These are phyloP conservation scores for Suhomyces tanzawaensis DNA, from an alignment of 805 yeast genomes.

Conservation along the genomic window DNA sequence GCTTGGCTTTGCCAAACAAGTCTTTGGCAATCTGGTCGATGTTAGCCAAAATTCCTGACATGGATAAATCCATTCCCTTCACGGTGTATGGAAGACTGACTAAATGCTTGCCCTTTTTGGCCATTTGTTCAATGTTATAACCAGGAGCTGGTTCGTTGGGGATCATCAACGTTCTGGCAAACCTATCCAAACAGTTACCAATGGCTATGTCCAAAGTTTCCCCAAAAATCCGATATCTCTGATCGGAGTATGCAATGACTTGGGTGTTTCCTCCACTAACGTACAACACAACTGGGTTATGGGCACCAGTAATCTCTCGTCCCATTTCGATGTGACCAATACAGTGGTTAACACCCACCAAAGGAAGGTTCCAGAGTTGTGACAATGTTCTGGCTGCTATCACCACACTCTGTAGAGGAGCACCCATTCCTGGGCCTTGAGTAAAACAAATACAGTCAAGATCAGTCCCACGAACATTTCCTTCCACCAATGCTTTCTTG, in stretches of 20 bases:
- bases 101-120: conserved; percentile 61
- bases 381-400: conserved; percentile 86
- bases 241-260: conserved; percentile 93
- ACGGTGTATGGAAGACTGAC: conserved; percentile 92
- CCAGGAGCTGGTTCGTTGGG: conserved; percentile 97
- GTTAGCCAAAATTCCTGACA: conserved; percentile 91
- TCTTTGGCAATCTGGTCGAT: conserved; percentile 80
- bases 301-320: conserved; percentile 94
- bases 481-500: conserved; percentile 61
- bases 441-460: conserved; percentile 88
- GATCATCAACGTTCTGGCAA: conserved; percentile 86
- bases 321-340: conserved; percentile 99
- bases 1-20: conserved; percentile 45
- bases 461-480: conserved; percentile 49
- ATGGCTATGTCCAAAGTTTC: conserved; percentile 97
- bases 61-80: conserved; percentile 96
- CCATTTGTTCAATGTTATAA: conserved; percentile 92
- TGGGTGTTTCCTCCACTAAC: conserved; percentile 99
- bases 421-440: conserved; percentile 99
- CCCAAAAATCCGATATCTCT: conserved; percentile 96
- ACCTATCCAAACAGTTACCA: conserved; percentile 94
- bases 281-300: conserved; percentile 93
- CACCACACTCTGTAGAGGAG: conserved; percentile 91
- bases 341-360: conserved; percentile 96
- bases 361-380: conserved; percentile 76